Conservation (phyloP, 108 stramenopile genomes). For the Skeletonema marinoi region DNA sequence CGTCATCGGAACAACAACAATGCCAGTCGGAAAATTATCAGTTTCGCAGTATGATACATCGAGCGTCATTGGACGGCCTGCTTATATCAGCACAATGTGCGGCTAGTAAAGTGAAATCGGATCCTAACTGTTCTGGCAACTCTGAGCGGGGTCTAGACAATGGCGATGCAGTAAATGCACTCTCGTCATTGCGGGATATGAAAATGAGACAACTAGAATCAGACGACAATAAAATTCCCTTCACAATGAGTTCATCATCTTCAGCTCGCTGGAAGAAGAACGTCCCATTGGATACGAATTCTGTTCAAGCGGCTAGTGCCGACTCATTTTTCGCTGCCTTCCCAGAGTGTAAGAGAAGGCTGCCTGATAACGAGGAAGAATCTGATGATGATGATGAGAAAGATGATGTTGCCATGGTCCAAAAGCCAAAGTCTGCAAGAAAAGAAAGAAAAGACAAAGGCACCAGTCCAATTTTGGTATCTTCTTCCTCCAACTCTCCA, state of each 20-base stretch:
- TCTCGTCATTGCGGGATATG: slow-evolving; percentile 24
- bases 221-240: slow-evolving; percentile 17
- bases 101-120: slow-evolving; percentile 6
- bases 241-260: background rate
- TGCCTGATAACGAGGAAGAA: background rate
- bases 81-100: slow-evolving; percentile 26
- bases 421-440: slow-evolving; percentile 16
- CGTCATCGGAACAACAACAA: slow-evolving; percentile 2
- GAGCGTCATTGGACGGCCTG: slow-evolving; percentile 29
- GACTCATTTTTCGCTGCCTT: slow-evolving; percentile 75
- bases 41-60: slow-evolving; percentile 34
- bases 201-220: slow-evolving; percentile 26
- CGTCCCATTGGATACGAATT: background rate
- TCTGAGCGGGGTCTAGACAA: slow-evolving; percentile 24
- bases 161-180: slow-evolving; percentile 7
- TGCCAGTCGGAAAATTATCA: background rate
- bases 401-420: slow-evolving; percentile 18
- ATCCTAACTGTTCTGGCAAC: background rate
- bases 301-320: slow-evolving; percentile 20
- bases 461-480: slow-evolving; percentile 8
- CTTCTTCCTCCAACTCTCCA: slow-evolving; percentile 25
- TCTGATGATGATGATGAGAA: slow-evolving; percentile 17
- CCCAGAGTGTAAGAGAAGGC: slow-evolving; percentile 63
- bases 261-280: background rate
- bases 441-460: slow-evolving; percentile 18